phyloP scores from a whole-genome alignment of 1,284 basidiomycete species.

The Ganoderma leucocontextum region DNA sequence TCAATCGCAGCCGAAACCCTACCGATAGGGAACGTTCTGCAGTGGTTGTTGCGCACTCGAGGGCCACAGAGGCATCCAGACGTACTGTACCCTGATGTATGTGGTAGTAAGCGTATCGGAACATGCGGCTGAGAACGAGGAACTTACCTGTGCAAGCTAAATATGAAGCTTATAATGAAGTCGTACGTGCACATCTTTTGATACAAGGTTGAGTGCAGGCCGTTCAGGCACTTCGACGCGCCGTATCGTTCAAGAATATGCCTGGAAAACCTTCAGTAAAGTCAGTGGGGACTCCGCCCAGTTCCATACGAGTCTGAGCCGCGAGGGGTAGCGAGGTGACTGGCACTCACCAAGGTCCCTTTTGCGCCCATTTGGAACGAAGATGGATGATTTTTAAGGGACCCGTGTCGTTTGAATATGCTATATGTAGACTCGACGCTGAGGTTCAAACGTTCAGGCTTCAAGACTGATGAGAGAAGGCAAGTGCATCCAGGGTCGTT shows the following conservation, averaged over 20 bases:
- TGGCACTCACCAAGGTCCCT: no score
- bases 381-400: no score
- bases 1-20: background rate
- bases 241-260: background rate
- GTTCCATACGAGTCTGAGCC: no score
- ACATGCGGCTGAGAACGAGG: background rate
- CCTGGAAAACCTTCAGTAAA: background rate
- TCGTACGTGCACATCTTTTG: no score
- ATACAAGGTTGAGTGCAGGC: no score
- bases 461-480: background rate
- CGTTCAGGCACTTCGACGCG: background rate
- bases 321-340: no score
- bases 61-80: no score
- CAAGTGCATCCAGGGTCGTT: background rate
- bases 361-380: no score
- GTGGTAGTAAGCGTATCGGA: background rate
- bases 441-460: no score
- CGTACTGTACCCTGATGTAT: background rate
- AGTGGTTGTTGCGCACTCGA: background rate
- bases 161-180: no score
- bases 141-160: background rate
- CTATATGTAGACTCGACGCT: no score
- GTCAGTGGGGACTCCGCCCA: background rate
- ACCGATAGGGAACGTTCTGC: background rate
- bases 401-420: no score